These are phyloP conservation scores for Dichotomopilus funicola DNA, from an alignment of 2,329 filamentous ascomycete species.

Conservation along the genomic window DNA sequence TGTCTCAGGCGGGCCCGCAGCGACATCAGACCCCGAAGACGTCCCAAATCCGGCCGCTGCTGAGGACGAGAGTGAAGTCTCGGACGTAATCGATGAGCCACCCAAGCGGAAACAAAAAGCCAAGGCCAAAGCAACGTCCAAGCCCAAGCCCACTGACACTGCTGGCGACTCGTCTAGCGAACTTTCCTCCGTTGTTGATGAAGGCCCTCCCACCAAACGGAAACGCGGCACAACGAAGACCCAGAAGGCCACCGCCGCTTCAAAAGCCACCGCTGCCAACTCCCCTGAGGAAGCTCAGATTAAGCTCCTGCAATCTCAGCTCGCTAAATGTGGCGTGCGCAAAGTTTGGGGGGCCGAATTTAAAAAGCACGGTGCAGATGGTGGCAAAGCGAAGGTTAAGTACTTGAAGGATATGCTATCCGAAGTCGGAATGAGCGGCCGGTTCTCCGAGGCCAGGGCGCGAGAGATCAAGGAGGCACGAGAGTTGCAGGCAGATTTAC, in stretches of 20 bases:
- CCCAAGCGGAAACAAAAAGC: slow-evolving; percentile 17
- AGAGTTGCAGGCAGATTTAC: slow-evolving; percentile 77
- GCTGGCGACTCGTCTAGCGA: slow-evolving; percentile 18
- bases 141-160: slow-evolving; percentile 17
- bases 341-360: slow-evolving; percentile 89
- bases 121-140: neutral
- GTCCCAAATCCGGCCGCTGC: neutral
- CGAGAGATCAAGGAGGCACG: slow-evolving; percentile 79
- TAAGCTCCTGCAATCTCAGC: slow-evolving; percentile 78
- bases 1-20: no score
- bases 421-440: slow-evolving; percentile 80
- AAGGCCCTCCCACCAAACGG: slow-evolving; percentile 29
- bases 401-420: slow-evolving; percentile 74
- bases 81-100: slow-evolving; percentile 19
- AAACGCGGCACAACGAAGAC: slow-evolving; percentile 40
- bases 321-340: slow-evolving; percentile 83
- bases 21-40: no score
- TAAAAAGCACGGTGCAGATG: slow-evolving; percentile 62
- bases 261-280: slow-evolving; percentile 29
- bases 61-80: slow-evolving; percentile 19
- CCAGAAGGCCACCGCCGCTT: slow-evolving; percentile 32
- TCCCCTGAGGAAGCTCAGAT: slow-evolving; percentile 69
- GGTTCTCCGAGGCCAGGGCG: slow-evolving; percentile 80
- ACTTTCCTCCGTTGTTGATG: slow-evolving; percentile 21
- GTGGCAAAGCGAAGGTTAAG: slow-evolving; percentile 65